Conservation (phyloP, 2,329 filamentous ascomycete genomes). For the Delphinella strobiligena region DNA sequence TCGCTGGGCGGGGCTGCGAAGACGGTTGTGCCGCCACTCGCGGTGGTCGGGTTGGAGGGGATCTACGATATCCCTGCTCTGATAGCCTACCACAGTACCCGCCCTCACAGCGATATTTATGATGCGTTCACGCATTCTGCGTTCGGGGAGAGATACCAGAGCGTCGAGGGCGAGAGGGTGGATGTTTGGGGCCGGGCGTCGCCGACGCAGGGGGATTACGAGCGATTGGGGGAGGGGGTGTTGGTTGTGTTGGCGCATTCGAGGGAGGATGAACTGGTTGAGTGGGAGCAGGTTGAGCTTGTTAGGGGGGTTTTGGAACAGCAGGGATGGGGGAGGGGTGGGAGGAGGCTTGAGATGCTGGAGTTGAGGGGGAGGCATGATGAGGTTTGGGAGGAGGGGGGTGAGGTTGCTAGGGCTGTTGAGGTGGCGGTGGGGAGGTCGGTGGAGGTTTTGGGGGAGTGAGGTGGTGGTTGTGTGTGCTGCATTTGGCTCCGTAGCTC, state of each 20-base stretch:
- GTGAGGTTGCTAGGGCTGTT: constrained; percentile 38
- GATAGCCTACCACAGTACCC: constrained; percentile 31
- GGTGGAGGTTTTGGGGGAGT: no score
- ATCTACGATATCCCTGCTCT: constrained; percentile 54
- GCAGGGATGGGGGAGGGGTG: constrained; percentile 26
- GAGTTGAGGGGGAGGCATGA: constrained; percentile 50
- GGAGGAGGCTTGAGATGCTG: constrained; percentile 24
- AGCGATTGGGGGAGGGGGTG: constrained; percentile 27
- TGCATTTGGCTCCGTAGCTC: no score
- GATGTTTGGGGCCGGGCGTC: constrained; percentile 43
- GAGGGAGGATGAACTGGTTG: constrained; percentile 36
- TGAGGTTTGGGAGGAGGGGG: constrained; percentile 49
- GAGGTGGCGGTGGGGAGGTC: no score
- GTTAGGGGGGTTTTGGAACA: constrained; percentile 41
- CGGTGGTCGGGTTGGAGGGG: constrained; percentile 51
- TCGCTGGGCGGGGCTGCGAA: constrained; percentile 12
- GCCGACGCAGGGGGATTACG: constrained; percentile 37
- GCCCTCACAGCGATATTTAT: constrained; percentile 39
- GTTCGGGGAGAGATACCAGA: constrained; percentile 40
- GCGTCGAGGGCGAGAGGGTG: constrained; percentile 29
- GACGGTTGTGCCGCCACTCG: constrained; percentile 30
- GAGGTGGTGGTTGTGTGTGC: no score
- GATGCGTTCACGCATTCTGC: constrained; percentile 6
- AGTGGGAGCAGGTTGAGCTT: constrained; percentile 44
- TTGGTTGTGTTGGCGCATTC: constrained; percentile 35